These are phyloP conservation scores for Aspergillus novofumigatus DNA, from an alignment of 2,329 filamentous ascomycete species.

Conservation along the genomic window DNA sequence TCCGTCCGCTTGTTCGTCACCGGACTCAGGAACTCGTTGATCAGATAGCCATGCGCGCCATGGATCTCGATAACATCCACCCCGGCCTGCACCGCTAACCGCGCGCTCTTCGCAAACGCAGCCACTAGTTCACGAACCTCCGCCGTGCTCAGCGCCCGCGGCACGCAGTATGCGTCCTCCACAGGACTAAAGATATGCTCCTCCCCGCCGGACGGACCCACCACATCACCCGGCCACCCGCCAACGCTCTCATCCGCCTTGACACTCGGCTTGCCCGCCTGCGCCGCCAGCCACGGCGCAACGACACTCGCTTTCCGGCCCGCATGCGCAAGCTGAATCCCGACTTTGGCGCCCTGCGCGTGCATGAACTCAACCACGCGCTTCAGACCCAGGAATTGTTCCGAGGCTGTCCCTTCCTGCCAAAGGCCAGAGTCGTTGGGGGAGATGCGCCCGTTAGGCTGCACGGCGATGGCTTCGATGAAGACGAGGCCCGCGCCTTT, in stretches of 20 bases:
- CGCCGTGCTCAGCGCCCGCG: constrained; percentile 61
- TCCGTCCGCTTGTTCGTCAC: constrained; percentile 63
- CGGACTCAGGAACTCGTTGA: constrained; percentile 66
- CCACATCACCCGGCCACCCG: constrained; percentile 52
- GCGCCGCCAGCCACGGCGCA: constrained; percentile 42
- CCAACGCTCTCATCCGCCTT: constrained; percentile 47
- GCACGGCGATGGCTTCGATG: constrained; percentile 73
- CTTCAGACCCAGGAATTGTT: constrained; percentile 65
- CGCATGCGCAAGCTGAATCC: constrained; percentile 76
- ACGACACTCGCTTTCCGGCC: constrained; percentile 59
- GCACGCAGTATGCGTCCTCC: constrained; percentile 55
- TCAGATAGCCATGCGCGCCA: constrained; percentile 71
- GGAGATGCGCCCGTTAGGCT: constrained; percentile 73
- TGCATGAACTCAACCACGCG: constrained; percentile 73
- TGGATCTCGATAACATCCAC: constrained; percentile 78
- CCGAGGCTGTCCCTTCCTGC: constrained; percentile 55
- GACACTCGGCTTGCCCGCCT: constrained; percentile 16
- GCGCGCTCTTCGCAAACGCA: constrained; percentile 56
- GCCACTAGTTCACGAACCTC: constrained; percentile 64
- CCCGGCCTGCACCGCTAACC: constrained; percentile 61
- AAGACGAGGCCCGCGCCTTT: constrained; percentile 69
- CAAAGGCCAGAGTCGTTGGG: constrained; percentile 62
- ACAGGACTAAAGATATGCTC: constrained; percentile 59
- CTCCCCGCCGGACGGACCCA: constrained; percentile 31
- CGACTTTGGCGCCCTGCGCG: constrained; percentile 69